These are phyloP conservation scores for Scheffersomyces parashehatae DNA, from an alignment of 1,139 yeast genomes.

Conservation along the genomic window DNA sequence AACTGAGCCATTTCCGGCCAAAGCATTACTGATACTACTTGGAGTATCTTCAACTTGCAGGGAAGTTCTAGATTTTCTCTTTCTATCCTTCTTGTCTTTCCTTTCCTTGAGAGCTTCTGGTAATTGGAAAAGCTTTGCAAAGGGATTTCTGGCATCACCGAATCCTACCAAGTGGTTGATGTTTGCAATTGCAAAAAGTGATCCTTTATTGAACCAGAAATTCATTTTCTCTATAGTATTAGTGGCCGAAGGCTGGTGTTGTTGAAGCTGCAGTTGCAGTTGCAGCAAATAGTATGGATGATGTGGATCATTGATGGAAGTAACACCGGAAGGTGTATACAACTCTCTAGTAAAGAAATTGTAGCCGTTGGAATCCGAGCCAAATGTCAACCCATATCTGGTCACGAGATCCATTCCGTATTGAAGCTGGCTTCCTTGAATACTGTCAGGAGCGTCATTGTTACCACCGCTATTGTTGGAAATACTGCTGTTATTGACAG, in stretches of 20 bases:
- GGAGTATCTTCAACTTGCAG: conserved; percentile 17
- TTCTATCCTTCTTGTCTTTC: conserved; percentile 68
- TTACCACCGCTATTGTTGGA: conserved; percentile 8
- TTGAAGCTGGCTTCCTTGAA: conserved; percentile 46
- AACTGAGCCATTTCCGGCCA: conserved; percentile 6
- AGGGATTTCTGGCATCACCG: conserved; percentile 73
- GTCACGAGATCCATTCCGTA: conserved; percentile 66
- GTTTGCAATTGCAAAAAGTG: conserved; percentile 73
- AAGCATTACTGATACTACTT: not conserved
- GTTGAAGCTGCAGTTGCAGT: conserved; percentile 17
- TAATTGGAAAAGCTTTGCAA: conserved; percentile 67
- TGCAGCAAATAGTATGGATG: conserved; percentile 36
- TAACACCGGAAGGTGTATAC: conserved; percentile 38
- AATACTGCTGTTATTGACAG: conserved; percentile 23
- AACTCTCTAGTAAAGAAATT: conserved; percentile 60
- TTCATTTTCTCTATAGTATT: conserved; percentile 58
- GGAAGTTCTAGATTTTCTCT: conserved; percentile 47
- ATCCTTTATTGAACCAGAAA: conserved; percentile 75
- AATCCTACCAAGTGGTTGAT: conserved; percentile 73
- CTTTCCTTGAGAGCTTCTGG: conserved; percentile 73
- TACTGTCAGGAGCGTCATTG: conserved; percentile 23
- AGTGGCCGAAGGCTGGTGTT: conserved; percentile 21
- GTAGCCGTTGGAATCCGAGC: conserved; percentile 64
- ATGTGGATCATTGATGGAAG: conserved; percentile 28
- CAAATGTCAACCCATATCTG: conserved; percentile 69